A percentile compares a stretch with the other conserved stretches of the same genome.
These are phyloP conservation scores for Tolypocladium inflatum DNA, from an alignment of 2,329 filamentous ascomycete genomes.

Conservation along the genomic window DNA sequence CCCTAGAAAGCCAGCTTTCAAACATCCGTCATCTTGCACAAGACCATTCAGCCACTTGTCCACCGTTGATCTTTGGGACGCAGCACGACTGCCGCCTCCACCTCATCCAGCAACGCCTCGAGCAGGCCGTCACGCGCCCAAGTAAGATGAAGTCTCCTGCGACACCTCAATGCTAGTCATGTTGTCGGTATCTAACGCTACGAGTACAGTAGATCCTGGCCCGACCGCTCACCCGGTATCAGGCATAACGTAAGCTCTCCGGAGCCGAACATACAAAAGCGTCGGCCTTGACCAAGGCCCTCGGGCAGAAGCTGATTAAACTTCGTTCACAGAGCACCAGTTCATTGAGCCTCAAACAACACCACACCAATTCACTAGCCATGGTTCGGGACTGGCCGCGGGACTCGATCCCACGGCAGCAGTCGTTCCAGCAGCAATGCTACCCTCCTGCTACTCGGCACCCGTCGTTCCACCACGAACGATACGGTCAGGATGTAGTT, in stretches of 20 bases:
- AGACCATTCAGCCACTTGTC: conserved; percentile 1
- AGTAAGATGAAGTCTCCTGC: background rate
- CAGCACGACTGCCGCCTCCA: background rate
- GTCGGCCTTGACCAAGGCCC: background rate
- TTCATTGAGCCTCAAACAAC: background rate
- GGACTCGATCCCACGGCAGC: conserved; percentile 26
- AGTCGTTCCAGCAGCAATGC: conserved; percentile 15
- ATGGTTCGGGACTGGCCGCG: conserved; percentile 34
- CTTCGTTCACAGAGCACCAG: background rate
- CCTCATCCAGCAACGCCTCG: background rate
- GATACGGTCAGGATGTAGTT: conserved; percentile 16
- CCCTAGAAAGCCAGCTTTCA: conserved; percentile 6
- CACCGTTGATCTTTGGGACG: background rate
- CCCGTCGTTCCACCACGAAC: conserved; percentile 17
- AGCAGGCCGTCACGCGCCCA: background rate
- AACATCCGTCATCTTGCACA: background rate
- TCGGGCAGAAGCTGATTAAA: background rate
- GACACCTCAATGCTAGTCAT: background rate
- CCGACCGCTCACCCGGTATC: background rate
- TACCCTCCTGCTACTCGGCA: conserved; percentile 17
- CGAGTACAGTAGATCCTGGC: background rate
- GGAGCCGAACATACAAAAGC: background rate
- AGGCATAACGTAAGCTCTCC: background rate
- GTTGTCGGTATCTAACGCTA: background rate
- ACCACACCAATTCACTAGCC: background rate